Conservation (phyloP, 371 early-diverging fungal species). For the Chytridiales sp. region DNA sequence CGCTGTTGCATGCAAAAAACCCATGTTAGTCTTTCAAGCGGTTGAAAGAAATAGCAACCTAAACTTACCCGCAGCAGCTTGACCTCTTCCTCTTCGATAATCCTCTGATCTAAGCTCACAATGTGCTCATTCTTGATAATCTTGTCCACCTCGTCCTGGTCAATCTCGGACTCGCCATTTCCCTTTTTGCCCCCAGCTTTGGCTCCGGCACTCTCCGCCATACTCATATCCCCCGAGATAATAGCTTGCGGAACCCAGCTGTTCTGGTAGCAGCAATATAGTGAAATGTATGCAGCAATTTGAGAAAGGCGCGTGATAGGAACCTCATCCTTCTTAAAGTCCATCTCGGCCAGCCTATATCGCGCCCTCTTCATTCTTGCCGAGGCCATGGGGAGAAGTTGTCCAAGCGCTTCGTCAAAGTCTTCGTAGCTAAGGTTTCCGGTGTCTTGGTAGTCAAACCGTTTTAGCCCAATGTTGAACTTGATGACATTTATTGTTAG, state of each 20-base stretch:
- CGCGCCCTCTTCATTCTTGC: constrained; percentile 22
- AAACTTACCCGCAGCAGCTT: too few species aligned
- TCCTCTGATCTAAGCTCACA: too few species aligned
- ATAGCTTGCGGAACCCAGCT: constrained; percentile 41
- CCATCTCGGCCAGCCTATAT: constrained; percentile 34
- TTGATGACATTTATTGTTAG: constrained; percentile 6
- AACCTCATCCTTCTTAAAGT: constrained; percentile 28
- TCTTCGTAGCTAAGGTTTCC: constrained; percentile 41
- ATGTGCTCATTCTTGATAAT: too few species aligned
- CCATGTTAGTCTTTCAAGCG: too few species aligned
- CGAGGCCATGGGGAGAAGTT: constrained; percentile 34
- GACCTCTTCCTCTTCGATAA: too few species aligned
- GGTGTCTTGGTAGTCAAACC: constrained; percentile 39
- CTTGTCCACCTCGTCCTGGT: too few species aligned
- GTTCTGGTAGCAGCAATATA: constrained; percentile 33
- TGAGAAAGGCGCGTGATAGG: constrained; percentile 37
- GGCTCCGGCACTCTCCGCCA: too few species aligned
- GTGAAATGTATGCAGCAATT: constrained; percentile 32
- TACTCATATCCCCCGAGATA: constrained; percentile 33
- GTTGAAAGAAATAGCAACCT: too few species aligned
- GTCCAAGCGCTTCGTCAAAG: constrained; percentile 44
- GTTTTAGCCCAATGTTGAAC: constrained; percentile 34
- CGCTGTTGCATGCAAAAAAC: too few species aligned
- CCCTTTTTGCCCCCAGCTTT: too few species aligned
- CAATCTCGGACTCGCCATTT: too few species aligned